Base-by-base conservation (phyloP, 2,329 filamentous ascomycete species). In the Dichotomopilus funicola region DNA sequence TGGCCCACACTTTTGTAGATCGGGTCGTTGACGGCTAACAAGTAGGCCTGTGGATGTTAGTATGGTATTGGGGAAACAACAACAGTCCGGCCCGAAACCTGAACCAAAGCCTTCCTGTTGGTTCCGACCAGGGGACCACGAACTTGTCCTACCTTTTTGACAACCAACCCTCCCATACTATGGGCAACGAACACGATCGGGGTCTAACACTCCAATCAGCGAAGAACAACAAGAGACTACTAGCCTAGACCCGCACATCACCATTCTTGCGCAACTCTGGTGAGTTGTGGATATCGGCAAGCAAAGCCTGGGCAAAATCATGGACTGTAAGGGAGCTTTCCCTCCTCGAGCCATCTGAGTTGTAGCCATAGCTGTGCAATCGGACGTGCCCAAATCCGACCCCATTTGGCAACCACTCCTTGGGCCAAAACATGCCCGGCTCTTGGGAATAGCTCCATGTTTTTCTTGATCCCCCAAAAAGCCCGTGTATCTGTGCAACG, bases 381-480 rank as follows among this genome's bases (percentile, higher is more conserved):
- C 63, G 56, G 34, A 62, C 59, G 43, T 66, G 59, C 8, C 66
- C 19, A 31, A 71, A 61, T 0, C 59, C 66, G 0, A 58, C 38
- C 13, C 71, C 69, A 19, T 46, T 46, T 0, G 72, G 68, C 0
- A 48, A 35, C 69, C 70, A 75, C 27, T 62, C 49, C 54, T 67
- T 56, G 0, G 73, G 73, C 73, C 73, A 75, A 57, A 71, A 75
- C 12, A 66, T 56, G 5, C 50, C 52, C 0, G 59, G 63, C 40
- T 70, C 62, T 3, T 57, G 35, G 1, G 64, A 59, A 54, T 72
- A 69, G 7, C 65, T 65, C 73, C 74, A 76, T 57, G 73, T 75
- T 55, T 70, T 70, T 1, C 65, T 64, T 2, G 72, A 72, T 12
- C 64, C 64, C 0, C 72, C 72, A 1, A 70, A 65, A 2, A 76